Base-by-base conservation (phyloP, 2,329 filamentous ascomycete genomes). In the Nectriaceae sp. region DNA sequence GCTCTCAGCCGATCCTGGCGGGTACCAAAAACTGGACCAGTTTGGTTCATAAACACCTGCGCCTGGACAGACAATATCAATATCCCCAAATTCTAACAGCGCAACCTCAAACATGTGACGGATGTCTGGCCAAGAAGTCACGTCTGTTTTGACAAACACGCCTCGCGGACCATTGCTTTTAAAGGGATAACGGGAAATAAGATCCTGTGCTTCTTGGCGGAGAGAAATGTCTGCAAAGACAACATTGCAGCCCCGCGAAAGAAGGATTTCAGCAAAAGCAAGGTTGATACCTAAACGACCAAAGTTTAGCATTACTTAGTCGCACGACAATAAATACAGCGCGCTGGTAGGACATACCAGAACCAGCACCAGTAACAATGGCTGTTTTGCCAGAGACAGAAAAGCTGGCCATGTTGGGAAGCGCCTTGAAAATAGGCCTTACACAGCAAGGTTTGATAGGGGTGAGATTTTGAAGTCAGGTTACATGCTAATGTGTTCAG, bases 11-110 rank as follows among this genome's bases (percentile, higher is more conserved):
- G 69, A 67, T 1, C 70, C 72, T 0, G 72, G 72, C 2, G 71
- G 71, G 26, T 66, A 63, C 71, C 71, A 75, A 42, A 75, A 75
- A 56, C 56, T 68, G 15, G 70, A 71, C 66, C 65, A 73, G 4
- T 60, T 52, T 55, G 75, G 75, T 49, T 77, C 75, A 42, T 72
- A 78, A 4, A 78, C 63, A 21, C 75, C 75, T 0, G 75, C 75
- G 0, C 74, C 74, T 0, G 75, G 73, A 31, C 72, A 75, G 3
- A 77, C 59, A 19, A 78, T 67, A 40, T 73, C 71, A 49, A 72
- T 64, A 2, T 55, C 57, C 0, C 69, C 69, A 42, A 76, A 76
- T 19, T 70, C 63, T 1, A 49, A 19, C 1, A 67, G 35, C 0
- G 73, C 59, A 3, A 55, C 52, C 3, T 65, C 54, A 44, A 76